phyloP scores from a whole-genome alignment of 1,139 yeast species.

The Saccharomycopsis crataegensis region DNA sequence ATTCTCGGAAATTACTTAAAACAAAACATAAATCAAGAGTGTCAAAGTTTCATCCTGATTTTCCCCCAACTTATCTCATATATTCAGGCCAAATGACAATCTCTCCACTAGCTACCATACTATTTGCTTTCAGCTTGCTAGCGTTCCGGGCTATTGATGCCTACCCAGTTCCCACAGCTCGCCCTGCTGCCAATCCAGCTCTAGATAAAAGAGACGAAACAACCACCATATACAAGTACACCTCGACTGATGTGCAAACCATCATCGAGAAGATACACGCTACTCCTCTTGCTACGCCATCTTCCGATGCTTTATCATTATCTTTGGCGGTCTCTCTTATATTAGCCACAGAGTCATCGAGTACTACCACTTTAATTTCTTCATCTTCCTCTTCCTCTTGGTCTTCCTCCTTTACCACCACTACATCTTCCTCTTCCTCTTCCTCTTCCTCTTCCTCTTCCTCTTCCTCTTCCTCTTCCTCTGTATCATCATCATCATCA shows the following conservation, averaged over 20 bases:
- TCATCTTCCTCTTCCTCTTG: neutral
- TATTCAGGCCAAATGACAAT: too few species aligned
- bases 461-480: neutral
- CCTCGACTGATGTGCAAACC: constrained; percentile 5
- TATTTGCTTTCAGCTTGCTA: too few species aligned
- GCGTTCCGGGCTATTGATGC: too few species aligned
- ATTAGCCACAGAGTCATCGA: neutral
- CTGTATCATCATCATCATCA: constrained; percentile 1
- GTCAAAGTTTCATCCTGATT: too few species aligned
- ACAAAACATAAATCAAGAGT: too few species aligned
- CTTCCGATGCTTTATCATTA: constrained; percentile 9
- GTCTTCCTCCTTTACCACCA: constrained; percentile 3
- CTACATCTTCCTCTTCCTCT: neutral
- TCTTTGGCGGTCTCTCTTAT: constrained; percentile 12
- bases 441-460: constrained; percentile 1
- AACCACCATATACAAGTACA: constrained; percentile 3
- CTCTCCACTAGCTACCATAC: too few species aligned
- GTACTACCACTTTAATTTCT: constrained; percentile 2
- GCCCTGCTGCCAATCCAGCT: too few species aligned
- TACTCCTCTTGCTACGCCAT: constrained; percentile 8
- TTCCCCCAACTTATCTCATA: too few species aligned
- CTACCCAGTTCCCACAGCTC: too few species aligned
- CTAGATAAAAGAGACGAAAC: neutral
- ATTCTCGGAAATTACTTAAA: too few species aligned
- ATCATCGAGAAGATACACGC: constrained; percentile 3